phyloP scores from a whole-genome alignment of 192 early-diverging fungal genomes.

The Umbelopsis vinacea region DNA sequence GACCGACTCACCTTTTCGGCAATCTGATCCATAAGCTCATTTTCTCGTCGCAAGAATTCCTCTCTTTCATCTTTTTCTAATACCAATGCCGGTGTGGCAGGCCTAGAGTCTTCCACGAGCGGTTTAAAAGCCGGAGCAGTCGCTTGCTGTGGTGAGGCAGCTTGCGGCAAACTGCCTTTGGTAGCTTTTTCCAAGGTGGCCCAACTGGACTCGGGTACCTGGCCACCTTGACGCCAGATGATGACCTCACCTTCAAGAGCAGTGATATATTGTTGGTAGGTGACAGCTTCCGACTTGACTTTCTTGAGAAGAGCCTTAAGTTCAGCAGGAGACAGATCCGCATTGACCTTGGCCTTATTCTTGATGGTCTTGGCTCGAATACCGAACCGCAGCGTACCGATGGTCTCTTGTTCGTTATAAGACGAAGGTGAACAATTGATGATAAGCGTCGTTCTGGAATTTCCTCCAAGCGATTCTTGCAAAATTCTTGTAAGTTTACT shows the following conservation, averaged over 20 bases:
- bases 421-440: slow-evolving; percentile 97
- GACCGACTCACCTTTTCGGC: slow-evolving; percentile 69
- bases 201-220: slow-evolving; percentile 63
- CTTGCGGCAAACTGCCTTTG: slow-evolving; percentile 38
- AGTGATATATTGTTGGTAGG: slow-evolving; percentile 81
- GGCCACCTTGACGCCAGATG: slow-evolving; percentile 88
- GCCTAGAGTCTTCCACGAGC: slow-evolving; percentile 55
- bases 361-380: slow-evolving; percentile 99
- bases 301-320: slow-evolving; percentile 94
- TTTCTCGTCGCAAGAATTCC: slow-evolving; percentile 93
- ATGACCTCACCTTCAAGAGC: slow-evolving; percentile 86
- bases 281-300: slow-evolving; percentile 78
- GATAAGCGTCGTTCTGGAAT: slow-evolving; percentile 97
- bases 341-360: slow-evolving; percentile 99
- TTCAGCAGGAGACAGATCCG: slow-evolving; percentile 91
- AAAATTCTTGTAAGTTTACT: slow-evolving; percentile 98
- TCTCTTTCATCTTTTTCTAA: slow-evolving; percentile 91
- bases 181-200: slow-evolving; percentile 58
- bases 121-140: slow-evolving; percentile 53
- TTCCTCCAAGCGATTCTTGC: slow-evolving; percentile 98
- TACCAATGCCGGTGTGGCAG: slow-evolving; percentile 76
- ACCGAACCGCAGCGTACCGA: slow-evolving; percentile 94
- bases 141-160: slow-evolving; percentile 32
- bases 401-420: slow-evolving; percentile 96
- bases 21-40: slow-evolving; percentile 93